Evolutionary conservation across 2,329 filamentous ascomycete genomes (phyloP).

Genomic region (Colletotrichum neosansevieriae): DNA sequence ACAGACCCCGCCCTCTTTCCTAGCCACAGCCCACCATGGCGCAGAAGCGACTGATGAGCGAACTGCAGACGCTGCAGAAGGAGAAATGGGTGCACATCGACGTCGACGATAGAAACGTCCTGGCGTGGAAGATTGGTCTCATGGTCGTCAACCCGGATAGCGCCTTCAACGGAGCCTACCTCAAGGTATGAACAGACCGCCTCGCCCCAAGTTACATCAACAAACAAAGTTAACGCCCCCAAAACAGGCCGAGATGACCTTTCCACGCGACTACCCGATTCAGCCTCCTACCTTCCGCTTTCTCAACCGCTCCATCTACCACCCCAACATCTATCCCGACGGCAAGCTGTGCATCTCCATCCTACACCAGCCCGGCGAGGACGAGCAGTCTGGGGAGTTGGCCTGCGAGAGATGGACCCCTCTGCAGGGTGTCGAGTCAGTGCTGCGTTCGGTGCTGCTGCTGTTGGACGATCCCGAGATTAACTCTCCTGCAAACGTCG

Average conservation of each 20-base stretch:
- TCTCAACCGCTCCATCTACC: slow-evolving; percentile 77
- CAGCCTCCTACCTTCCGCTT: slow-evolving; percentile 91
- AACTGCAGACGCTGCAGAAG: slow-evolving; percentile 83
- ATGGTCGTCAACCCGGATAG: slow-evolving; percentile 95
- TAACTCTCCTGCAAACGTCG: slow-evolving; percentile 93
- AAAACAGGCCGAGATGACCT: slow-evolving; percentile 82
- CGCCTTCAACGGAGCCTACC: slow-evolving; percentile 91
- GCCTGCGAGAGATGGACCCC: slow-evolving; percentile 96
- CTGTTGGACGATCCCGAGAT: slow-evolving; percentile 95
- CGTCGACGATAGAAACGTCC: slow-evolving; percentile 85
- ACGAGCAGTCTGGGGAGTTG: slow-evolving; percentile 89
- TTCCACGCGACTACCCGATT: slow-evolving; percentile 90
- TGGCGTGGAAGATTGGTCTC: slow-evolving; percentile 88
- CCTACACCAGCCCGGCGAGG: slow-evolving; percentile 90
- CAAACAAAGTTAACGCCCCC: not conserved
- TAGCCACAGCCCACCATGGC: slow-evolving; percentile 52
- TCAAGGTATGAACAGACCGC: slow-evolving; percentile 66
- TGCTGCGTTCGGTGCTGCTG: slow-evolving; percentile 91
- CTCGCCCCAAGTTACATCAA: not conserved
- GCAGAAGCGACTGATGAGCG: slow-evolving; percentile 87
- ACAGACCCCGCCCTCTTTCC: not conserved
- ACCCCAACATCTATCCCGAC: slow-evolving; percentile 94
- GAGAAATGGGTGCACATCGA: slow-evolving; percentile 96
- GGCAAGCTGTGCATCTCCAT: slow-evolving; percentile 97
- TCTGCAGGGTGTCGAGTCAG: slow-evolving; percentile 92